Base-by-base conservation (phyloP, 2,329 filamentous ascomycete species). In the Bipolaris zeicola region DNA sequence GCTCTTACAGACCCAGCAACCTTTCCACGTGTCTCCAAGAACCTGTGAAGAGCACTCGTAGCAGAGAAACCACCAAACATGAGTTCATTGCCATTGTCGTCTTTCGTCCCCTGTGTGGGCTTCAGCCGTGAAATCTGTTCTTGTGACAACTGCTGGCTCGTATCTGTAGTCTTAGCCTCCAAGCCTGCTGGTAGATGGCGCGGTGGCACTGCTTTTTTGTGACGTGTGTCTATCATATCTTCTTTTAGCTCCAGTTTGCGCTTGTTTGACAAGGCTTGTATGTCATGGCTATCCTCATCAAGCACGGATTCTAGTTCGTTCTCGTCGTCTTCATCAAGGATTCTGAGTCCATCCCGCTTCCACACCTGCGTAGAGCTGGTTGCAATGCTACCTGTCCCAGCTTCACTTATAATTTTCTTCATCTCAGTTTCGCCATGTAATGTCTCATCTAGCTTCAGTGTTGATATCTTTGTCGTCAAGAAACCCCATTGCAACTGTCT, bases 1-100 rank as follows among this genome's bases (percentile, higher is more conserved):
- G 5, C 13, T 31, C 13, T 26, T 10, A 11, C 22, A 20, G 52
- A 14, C 28, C 59, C 42, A 11, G 55, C 33, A 4, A 47, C 44
- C 55, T 65, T 71, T 22, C 80, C 78, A 51, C 80, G 78, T 6
- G 81, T 70, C 47, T 80, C 74, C 76, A 86, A 82, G 61, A 84
- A 86, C 26, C 77, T 80, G 5, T 79, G 74, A 28, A 86, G 64
- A 3, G 80, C 79, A 7, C 71, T 72, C 10, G 64, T 72, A 24
- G 76, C 77, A 60, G 78, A 79, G 63, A 80, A 79, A 1, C 71
- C 68, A 14, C 69, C 73, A 50, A 75, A 73, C 66, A 76, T 73
- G 3, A 74, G 64, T 34, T 61, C 65, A 36, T 37, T 62, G 3
- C 63, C 57, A 11, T 13, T 5, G 11, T 3, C 4, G 5, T 52